Evolutionary conservation across 495 filamentous ascomycete species (phyloP), one percentile per base, ranked within the genome.

Genomic region (Hyaloscypha hepaticicola): DNA sequence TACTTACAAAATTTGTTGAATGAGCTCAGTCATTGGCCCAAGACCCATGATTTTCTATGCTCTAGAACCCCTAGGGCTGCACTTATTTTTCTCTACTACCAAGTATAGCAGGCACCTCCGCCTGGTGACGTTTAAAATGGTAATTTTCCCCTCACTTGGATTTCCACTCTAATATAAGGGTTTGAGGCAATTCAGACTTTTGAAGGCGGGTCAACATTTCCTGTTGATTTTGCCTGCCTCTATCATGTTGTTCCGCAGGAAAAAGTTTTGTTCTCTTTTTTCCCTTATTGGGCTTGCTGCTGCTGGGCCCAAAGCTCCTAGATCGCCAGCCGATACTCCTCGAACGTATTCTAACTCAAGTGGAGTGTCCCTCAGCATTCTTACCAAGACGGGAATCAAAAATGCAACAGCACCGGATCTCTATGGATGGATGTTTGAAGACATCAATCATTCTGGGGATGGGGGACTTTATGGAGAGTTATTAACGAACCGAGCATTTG

Each of bases 391-490:
- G 26, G 62, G 62, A 2, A 22, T 29, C 16, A 58, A 45, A 25
- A 65, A 65, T 53, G 62, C 62, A 11, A 65, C 62, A 5, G 62
- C 62, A 22, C 62, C 62, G 16, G 14, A 58, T 65, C 41, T 65
- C 4, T 65, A 65, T 41, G 62, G 62, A 31, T 65, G 62, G 62
- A 65, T 65, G 62, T 65, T 65, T 53, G 62, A 87, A 84, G 87
- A 90, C 72, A 88, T 89, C 76, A 87, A 90, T 73, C 85, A 90
- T 72, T 89, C 85, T 24, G 88, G 88, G 8, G 90, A 92, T 70
- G 90, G 90, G 7, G 90, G 90, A 16, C 83, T 92, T 45, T 91
- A 92, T 67, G 89, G 87, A 29, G 88, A 92, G 69, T 73, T 92
- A 16, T 85, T 92, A 28, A 79, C 78, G 29, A 92, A 92, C 73